Base-by-base conservation (phyloP, 2,329 filamentous ascomycete genomes). In the Penicillium decumbens region DNA sequence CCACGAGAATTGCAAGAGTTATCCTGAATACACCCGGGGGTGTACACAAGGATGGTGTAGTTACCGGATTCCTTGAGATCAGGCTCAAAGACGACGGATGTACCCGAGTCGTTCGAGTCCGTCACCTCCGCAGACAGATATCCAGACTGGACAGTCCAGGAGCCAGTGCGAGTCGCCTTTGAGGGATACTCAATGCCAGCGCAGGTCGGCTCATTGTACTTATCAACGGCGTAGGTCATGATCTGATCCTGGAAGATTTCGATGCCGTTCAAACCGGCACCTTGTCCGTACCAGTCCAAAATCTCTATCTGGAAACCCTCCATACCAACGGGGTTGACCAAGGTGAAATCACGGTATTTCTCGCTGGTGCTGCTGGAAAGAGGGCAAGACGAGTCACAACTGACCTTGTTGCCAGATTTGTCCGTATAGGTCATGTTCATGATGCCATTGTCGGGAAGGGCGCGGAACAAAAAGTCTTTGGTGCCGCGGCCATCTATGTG, bases 401-500 rank as follows among this genome's bases (percentile, higher is more conserved):
- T 84, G 27, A 75, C 72, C 47, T 85, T 84, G 43, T 80, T 74
- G 24, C 87, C 86, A 1, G 82, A 87, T 33, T 67, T 75, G 63
- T 97, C 89, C 55, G 84, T 84, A 61, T 93, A 97, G 32, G 90
- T 95, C 64, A 98, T 79, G 71, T 97, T 96, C 84, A 98, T 88
- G 67, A 98, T 96, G 45, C 93, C 93, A 55, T 88, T 85, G 63
- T 92, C 82, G 4, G 92, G 91, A 50, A 92, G 75, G 15, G 90
- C 88, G 20, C 88, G 89, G 65, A 89, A 95, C 50, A 90, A 83
- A 74, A 89, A 98, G 0, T 86, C 88, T 73, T 88, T 88, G 27
- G 91, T 95, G 27, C 93, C 91, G 56, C 90, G 84, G 44, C 88
- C 89, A 61, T 93, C 83, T 45, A 83, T 78, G 59, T 88, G 83